Base-by-base conservation (phyloP, 192 early-diverging fungal genomes). In the Haplosporangium gracile region DNA sequence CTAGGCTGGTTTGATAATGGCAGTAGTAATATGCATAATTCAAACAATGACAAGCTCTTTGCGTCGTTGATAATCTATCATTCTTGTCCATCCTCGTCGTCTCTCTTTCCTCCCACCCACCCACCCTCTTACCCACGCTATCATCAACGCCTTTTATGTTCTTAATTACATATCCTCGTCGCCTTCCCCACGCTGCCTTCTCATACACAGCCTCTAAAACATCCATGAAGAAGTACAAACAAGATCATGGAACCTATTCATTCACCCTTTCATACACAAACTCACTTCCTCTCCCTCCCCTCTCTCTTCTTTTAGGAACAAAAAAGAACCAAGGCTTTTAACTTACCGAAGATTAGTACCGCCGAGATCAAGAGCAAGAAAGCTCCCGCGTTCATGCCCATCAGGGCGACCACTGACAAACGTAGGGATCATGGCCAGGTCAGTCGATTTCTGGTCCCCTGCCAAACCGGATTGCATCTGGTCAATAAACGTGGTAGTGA, bases 361-460 rank as follows among this genome's bases (percentile, higher is more conserved):
- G 42, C 98, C 98, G 36, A 99, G 90, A 87, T 99, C 98, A 53
- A 99, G 88, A 38, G 98, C 97, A n/a, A 99, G 93, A 87, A 92
- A 97, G 20, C 91, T 92, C 38, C 98, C 98, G 34, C 83, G 91
- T 76, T 99, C 98, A 87, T 93, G 90, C 38, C 98, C 98, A 42
- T 93, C 95, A 5, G 97, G 97, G 0, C 93, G 88, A n/a, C 93
- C 90, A 55, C 90, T 89, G 73, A 99, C 96, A 89, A 91, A 98
- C 22, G 95, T 96, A 4, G 97, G 97, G 85, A 99, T 96, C 97
- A 97, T 97, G 45, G 94, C 90, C 73, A 95, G 43, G 40, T 86
- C 84, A 20, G 20, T 60, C 29, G 83, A 68, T 24, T 68, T 32
- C 26, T 90, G 82, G 43, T 79, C 76, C 9, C 60, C 60, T 34